Base-by-base conservation (phyloP, 768 basidiomycete genomes). In the Podaxis sp. region DNA sequence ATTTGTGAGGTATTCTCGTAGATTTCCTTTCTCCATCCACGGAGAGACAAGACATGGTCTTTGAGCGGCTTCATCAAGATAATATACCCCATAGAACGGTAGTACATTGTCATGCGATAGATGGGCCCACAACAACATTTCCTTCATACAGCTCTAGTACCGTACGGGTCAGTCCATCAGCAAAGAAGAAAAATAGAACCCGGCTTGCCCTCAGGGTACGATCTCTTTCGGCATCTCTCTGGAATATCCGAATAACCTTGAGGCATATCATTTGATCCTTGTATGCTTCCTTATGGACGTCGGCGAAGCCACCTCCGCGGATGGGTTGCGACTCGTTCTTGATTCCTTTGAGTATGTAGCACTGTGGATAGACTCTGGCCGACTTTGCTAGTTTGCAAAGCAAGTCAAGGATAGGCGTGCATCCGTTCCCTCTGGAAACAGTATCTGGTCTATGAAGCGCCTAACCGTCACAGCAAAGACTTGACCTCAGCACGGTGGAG, bases 41-140 rank as follows among this genome's bases (percentile, higher is more conserved):
- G 69, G 69, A 11, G 69, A 70, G 2, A 70, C 62, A 1, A 72
- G 38, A 20, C 62, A 67, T 1, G 66, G 53, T 36, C 58, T 50
- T 38, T 46, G 52, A 8, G 10, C 24, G 8, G 26, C 56, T 7
- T 41, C 56, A 28, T 67, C 53, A 12, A 67, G 61, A 22, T 4
- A 26, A 46, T 67, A 78, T 15, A 75, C 55, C 1, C 77, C 76
- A 65, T 73, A 72, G 26, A 78, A 63, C 2, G 76, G 76, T 24
- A 79, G 65, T 30, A 78, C 72, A 40, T 78, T 77, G 0, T 69
- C 66, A 57, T 79, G 78, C 0, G 58, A 66, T 6, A 78, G 53
- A 59, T 75, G 70, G 3, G 67, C 67, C 76, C 77, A 79, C 52
- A 73, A 46, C 17, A 74, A 64, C 13, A 73, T 74, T 49, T 79